These are phyloP conservation scores for Tetrastigma voinierianum DNA, from an alignment of 164 flowering plant species.

Conservation along the genomic window DNA sequence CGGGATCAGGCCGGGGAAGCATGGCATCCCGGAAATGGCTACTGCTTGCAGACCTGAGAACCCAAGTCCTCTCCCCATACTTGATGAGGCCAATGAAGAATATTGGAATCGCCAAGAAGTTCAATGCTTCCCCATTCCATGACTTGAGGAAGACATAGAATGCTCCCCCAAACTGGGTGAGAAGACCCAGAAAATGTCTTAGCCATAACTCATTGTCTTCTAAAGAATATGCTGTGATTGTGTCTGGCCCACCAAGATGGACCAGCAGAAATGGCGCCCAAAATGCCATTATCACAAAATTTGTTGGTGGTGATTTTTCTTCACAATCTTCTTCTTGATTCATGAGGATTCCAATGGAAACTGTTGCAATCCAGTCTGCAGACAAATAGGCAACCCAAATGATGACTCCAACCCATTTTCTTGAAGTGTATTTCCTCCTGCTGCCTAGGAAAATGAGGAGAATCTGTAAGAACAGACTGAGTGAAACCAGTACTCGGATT, in stretches of 20 bases:
- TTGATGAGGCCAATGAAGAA: not conserved
- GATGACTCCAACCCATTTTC: conserved; percentile 6
- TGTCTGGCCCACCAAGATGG: conserved; percentile 5
- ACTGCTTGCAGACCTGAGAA: not conserved
- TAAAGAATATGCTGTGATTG: conserved; percentile 4
- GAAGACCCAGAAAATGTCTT: conserved; percentile 4
- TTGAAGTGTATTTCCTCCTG: conserved; percentile 17
- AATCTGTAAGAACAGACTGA: conserved; percentile 31
- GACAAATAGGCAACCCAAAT: conserved; percentile 35
- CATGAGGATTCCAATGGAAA: conserved; percentile 22
- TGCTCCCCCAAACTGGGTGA: not conserved
- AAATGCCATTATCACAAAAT: not conserved
- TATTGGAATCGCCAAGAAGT: not conserved
- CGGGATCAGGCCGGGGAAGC: not conserved
- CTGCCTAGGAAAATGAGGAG: conserved; percentile 21
- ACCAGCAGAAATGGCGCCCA: conserved; percentile 1
- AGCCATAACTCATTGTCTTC: conserved; percentile 8
- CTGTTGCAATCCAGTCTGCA: conserved; percentile 32
- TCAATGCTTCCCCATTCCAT: not conserved
- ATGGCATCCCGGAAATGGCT: not conserved
- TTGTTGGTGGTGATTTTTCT: not conserved
- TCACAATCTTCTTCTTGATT: not conserved
- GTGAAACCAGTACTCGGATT: conserved; percentile 13
- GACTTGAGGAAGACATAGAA: conserved; percentile 7
- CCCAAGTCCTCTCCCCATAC: conserved; percentile 7